Base-by-base conservation (phyloP, 805 yeast species). In the Cyberlindnera mississippiensis region DNA sequence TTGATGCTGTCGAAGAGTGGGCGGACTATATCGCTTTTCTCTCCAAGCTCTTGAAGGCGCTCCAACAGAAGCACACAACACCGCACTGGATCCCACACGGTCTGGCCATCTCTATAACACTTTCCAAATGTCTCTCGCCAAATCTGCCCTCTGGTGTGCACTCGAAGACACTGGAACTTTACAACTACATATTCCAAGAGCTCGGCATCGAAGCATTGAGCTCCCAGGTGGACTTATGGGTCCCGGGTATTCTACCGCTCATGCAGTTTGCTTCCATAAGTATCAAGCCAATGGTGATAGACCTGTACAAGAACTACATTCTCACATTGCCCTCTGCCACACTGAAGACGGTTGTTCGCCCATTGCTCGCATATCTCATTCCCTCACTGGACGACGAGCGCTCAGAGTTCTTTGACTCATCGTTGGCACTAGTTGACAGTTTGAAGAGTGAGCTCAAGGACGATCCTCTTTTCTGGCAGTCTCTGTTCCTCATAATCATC, bases 11-110 rank as follows among this genome's bases (percentile, higher is more conserved):
- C 2, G 85, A 80, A 26, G 99, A 93, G 67, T 93, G 99, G 99
- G 98, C 99, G 12, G 99, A 93, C 60, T 89, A 91, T 60, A 93
- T 93, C 42, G 83, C 97, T 17, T 90, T 87, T 59, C 68, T 95
- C 34, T 80, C 91, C 2, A 78, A 85, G 45, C 72, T 95, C 6
- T 79, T 80, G 44, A 86, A 88, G 59, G 81, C 95, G 0, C 62
- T 90, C 31, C 76, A 74, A 44, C 63, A 72, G 60, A 31, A 66
- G 46, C 63, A 72, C 53, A 49, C 59, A 51, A 49, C 64, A 37
- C 42, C 63, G 33, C 69, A 76, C 45, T 77, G 78, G 74, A 70
- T 91, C 11, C 98, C 96, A 0, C 72, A 68, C 35, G 76, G 82
- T 3, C 66, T 75, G 12, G 75, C 76, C 37, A 80, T 93, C 1